phyloP scores from a whole-genome alignment of 371 early-diverging fungal genomes.

The Umbelopsis sp. region DNA sequence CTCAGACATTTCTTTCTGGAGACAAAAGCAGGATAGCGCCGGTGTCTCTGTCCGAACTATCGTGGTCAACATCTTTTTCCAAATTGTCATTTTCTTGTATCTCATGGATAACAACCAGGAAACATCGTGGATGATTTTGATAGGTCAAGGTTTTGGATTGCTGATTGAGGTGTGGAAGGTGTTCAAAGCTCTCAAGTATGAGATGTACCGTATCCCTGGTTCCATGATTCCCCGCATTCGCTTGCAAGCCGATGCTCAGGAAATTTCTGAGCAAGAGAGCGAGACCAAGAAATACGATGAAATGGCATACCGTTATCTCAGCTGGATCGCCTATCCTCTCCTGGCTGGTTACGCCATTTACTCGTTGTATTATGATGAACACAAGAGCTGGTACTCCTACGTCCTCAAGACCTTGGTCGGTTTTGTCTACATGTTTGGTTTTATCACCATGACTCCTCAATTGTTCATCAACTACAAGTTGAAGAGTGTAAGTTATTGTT shows the following conservation, averaged over 20 bases:
- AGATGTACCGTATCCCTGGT: conserved; percentile 51
- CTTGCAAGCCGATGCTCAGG: conserved; percentile 33
- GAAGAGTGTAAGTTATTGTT: conserved; percentile 68
- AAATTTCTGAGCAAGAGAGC: conserved; percentile 67
- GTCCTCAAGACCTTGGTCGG: conserved; percentile 88
- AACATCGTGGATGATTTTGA: conserved; percentile 87
- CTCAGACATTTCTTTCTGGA: conserved; percentile 91
- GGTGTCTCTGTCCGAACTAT: conserved; percentile 89
- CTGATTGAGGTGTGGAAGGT: conserved; percentile 93
- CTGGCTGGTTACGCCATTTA: conserved; percentile 85
- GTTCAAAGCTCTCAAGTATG: conserved; percentile 79
- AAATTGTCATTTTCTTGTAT: conserved; percentile 87
- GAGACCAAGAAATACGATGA: conserved; percentile 89
- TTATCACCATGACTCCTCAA: conserved; percentile 93
- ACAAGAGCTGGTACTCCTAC: conserved; percentile 94
- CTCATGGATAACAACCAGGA: conserved; percentile 86
- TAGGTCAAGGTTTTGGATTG: conserved; percentile 79
- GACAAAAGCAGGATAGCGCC: conserved; percentile 75
- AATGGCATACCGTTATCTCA: conserved; percentile 87
- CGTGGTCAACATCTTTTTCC: conserved; percentile 82
- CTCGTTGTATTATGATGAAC: conserved; percentile 81
- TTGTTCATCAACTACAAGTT: conserved; percentile 93
- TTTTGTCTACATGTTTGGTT: conserved; percentile 85
- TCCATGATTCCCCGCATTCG: conserved; percentile 41
- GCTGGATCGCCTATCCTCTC: conserved; percentile 80